Evolutionary conservation across 176 grass and related monocot species (phyloP).

Genomic region (Elaeis guineensis): DNA sequence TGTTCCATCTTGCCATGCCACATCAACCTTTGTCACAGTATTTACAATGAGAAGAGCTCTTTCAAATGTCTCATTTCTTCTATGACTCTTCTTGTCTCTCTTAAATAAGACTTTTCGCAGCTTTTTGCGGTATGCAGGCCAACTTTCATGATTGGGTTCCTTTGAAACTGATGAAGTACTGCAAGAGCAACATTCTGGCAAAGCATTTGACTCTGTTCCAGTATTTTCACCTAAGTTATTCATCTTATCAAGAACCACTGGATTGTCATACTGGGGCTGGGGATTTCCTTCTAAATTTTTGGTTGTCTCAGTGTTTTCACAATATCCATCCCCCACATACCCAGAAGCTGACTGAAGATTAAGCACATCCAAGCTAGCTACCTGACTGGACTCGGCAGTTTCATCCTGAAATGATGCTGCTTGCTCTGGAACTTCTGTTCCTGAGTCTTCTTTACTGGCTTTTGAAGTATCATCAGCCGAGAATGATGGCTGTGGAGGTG

Average conservation of each 20-base stretch:
- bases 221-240: too few species aligned
- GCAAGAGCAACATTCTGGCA: conserved; percentile 12
- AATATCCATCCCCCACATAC: too few species aligned
- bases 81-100: conserved; percentile 68
- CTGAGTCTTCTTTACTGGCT: conserved; percentile 17
- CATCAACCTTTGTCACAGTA: conserved; percentile 64
- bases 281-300: too few species aligned
- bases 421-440: conserved; percentile 21
- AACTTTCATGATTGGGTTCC: conserved; percentile 48
- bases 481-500: conserved; percentile 11
- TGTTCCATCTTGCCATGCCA: conserved; percentile 83
- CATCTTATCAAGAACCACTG: too few species aligned
- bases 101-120: conserved; percentile 54
- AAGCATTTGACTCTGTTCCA: neutral
- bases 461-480: conserved; percentile 19
- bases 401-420: neutral
- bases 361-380: too few species aligned
- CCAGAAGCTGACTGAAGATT: too few species aligned
- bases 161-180: conserved; percentile 34
- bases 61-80: conserved; percentile 73
- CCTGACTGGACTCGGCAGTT: neutral
- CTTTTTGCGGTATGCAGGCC: conserved; percentile 55
- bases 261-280: too few species aligned
- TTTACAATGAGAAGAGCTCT: conserved; percentile 70
- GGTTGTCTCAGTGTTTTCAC: too few species aligned